Evolutionary conservation across 1,284 basidiomycete species (phyloP), one percentile per base, ranked within the genome.

Genomic region (Trametes versicolor): DNA sequence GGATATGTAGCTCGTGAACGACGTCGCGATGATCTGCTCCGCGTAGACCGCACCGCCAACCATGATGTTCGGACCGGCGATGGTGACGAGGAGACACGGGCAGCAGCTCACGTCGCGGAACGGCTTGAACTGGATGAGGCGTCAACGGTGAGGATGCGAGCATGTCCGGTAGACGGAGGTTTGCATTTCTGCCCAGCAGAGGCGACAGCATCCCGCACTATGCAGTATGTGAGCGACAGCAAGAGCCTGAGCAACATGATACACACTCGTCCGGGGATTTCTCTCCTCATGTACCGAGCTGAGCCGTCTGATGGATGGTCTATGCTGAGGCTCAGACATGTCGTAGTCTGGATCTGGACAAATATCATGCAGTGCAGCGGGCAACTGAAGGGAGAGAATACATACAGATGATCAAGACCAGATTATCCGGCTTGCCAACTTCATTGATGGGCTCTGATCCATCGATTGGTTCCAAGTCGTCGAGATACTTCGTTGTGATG

Each of bases 41-140:
- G 57, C 62, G 49, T 66, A 64, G 10, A 67, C 64, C 2, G 70
- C 70, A 3, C 66, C 70, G 50, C 54, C 34, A 23, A 71, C 62
- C 23, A 43, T 51, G 25, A 71, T 55, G 37, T 54, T 48, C 2
- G 65, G 61, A 21, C 68, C 67, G 1, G 67, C 52, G 12, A 64
- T 55, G 8, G 32, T 59, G 8, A 67, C 32, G n/a, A 67, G 49
- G 25, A 69, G 32, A 23, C 54, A 57, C 2, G 68, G 64, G 32
- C 66, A 67, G 58, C 68, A 70, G 19, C 59, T 66, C 15, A 12
- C 41, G 1, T 56, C 43, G n/a, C 59, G 50, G 34, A 65, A 2
- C 6, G 29, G 10, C 23, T 39, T 15, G 17, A 48, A 54, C 68
- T 69, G 45, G 39, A 58, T 49, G n/a, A 6, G 23, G 17, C 21